phyloP scores from a whole-genome alignment of 106 monocot species.

The Iris macrosiphon region DNA sequence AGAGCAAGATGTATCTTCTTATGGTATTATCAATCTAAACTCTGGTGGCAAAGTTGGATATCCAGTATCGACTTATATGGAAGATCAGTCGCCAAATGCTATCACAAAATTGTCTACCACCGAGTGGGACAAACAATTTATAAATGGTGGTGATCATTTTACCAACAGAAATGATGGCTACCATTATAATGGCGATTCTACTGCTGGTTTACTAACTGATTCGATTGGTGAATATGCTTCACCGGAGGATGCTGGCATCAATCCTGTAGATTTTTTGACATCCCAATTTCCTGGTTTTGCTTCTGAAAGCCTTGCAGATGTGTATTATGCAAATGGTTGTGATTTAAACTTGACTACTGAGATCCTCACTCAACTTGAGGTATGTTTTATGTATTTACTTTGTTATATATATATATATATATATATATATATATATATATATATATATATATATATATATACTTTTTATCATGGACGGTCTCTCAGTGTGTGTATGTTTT shows the following conservation, averaged over 20 bases:
- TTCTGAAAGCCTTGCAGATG: conserved; percentile 55
- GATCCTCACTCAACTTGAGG: conserved; percentile 69
- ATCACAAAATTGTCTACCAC: conserved; percentile 15
- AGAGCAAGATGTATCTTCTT: conserved; percentile 10
- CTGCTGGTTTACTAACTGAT: conserved; percentile 25
- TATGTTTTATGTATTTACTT: conserved; percentile 5
- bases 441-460: background rate
- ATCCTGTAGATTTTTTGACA: conserved; percentile 53
- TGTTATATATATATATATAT: background rate
- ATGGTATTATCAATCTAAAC: conserved; percentile 7
- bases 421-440: background rate
- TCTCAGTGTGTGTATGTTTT: background rate
- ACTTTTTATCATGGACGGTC: background rate
- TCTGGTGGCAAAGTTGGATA: conserved; percentile 16
- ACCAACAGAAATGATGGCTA: conserved; percentile 19
- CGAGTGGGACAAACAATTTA: conserved; percentile 36
- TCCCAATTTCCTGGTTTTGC: conserved; percentile 57
- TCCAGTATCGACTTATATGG: conserved; percentile 13
- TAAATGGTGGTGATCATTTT: conserved; percentile 30
- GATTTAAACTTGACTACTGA: conserved; percentile 63
- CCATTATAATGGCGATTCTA: conserved; percentile 26
- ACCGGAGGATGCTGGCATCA: conserved; percentile 20
- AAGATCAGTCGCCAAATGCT: conserved; percentile 16
- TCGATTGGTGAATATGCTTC: conserved; percentile 17
- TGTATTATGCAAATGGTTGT: conserved; percentile 55